These are phyloP conservation scores for Ceratocystis huliohia DNA, from an alignment of 2,329 filamentous ascomycete genomes.

Conservation along the genomic window DNA sequence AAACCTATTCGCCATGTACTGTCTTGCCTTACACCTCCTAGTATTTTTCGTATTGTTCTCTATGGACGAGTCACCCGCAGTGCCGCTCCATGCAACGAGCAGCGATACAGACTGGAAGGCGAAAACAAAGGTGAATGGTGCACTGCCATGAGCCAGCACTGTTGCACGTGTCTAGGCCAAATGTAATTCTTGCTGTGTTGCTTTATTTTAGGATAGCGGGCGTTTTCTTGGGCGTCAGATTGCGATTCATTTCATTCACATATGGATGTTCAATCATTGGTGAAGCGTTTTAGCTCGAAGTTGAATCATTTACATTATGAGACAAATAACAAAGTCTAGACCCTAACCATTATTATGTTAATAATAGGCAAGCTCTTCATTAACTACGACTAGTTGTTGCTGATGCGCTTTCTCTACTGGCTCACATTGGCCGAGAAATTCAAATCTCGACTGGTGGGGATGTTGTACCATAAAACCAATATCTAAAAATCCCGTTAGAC, in stretches of 20 bases:
- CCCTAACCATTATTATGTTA: background rate
- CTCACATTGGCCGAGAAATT: background rate
- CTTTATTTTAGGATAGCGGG: constrained; percentile 12
- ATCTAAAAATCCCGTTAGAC: constrained; percentile 24
- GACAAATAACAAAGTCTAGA: background rate
- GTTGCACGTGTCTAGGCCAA: background rate
- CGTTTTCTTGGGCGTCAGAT: constrained; percentile 12
- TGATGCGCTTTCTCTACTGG: background rate
- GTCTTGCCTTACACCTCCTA: constrained; percentile 73
- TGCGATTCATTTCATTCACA: background rate
- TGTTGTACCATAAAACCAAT: constrained; percentile 29
- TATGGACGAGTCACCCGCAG: constrained; percentile 30
- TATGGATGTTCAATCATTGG: background rate
- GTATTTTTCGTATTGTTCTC: constrained; percentile 71
- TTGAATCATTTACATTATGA: background rate
- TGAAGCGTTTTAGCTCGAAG: background rate
- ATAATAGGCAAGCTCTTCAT: background rate
- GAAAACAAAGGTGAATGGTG: constrained; percentile 14
- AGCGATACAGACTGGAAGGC: constrained; percentile 30
- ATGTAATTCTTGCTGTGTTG: constrained; percentile 7
- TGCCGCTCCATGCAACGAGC: constrained; percentile 38
- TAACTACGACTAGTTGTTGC: background rate
- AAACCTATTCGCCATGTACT: constrained; percentile 89
- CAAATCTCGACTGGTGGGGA: background rate
- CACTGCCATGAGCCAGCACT: constrained; percentile 14